Evolutionary conservation across 2,329 filamentous ascomycete species (phyloP).

Genomic region (Arthroderma sp.): DNA sequence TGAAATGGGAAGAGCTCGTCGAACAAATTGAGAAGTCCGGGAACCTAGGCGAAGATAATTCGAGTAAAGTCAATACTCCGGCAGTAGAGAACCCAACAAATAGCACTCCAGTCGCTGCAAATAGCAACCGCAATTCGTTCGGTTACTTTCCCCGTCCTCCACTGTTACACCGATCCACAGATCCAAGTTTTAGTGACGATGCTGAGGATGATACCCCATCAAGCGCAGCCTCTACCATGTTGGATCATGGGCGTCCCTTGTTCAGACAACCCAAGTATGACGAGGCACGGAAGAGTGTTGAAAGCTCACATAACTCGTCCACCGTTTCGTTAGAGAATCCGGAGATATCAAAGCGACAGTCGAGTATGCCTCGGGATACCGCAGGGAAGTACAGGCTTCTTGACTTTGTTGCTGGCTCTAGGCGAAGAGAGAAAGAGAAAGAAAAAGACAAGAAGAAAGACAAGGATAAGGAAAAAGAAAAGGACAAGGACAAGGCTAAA

Average conservation of each 20-base stretch:
- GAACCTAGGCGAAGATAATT: constrained; percentile 29
- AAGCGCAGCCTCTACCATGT: constrained; percentile 30
- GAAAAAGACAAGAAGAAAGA: neutral
- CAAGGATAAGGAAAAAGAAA: too few species aligned
- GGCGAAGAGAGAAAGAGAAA: constrained; percentile 11
- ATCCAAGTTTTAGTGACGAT: constrained; percentile 19
- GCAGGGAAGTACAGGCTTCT: constrained; percentile 32
- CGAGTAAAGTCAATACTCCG: constrained; percentile 26
- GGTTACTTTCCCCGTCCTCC: constrained; percentile 28
- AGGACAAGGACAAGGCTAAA: too few species aligned
- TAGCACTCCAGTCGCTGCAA: constrained; percentile 18
- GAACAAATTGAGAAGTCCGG: constrained; percentile 33
- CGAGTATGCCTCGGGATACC: constrained; percentile 26
- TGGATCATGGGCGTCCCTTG: constrained; percentile 29
- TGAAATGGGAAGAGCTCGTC: constrained; percentile 38
- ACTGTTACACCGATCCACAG: constrained; percentile 27
- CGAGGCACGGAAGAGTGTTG: constrained; percentile 29
- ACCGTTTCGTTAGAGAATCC: constrained; percentile 31
- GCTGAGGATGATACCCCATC: constrained; percentile 33
- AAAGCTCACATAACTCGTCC: constrained; percentile 35
- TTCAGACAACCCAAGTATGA: constrained; percentile 28
- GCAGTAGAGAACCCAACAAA: constrained; percentile 21
- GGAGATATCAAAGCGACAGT: constrained; percentile 24
- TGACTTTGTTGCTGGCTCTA: constrained; percentile 22
- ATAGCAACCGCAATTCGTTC: constrained; percentile 28